These are phyloP conservation scores for Tricladium varicosporioides DNA, from an alignment of 2,329 filamentous ascomycete genomes.

Conservation along the genomic window DNA sequence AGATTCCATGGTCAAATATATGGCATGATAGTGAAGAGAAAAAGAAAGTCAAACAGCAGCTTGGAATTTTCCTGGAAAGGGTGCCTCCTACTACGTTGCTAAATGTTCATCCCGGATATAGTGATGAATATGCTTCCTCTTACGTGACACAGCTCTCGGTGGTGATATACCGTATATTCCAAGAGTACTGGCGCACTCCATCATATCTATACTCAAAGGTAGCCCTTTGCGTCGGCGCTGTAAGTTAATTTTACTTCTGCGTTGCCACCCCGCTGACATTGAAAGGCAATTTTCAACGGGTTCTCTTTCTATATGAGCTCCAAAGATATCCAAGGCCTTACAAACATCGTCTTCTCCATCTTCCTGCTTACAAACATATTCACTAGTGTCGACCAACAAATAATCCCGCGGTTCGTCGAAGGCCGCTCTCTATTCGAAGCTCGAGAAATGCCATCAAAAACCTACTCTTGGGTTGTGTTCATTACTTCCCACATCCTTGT, in stretches of 20 bases:
- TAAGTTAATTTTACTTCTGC: constrained; percentile 67
- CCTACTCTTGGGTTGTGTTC: constrained; percentile 29
- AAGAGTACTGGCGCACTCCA: constrained; percentile 66
- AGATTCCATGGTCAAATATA: too few relatives aligned
- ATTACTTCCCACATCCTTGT: constrained; percentile 55
- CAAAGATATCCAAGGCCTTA: background rate
- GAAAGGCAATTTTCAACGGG: constrained; percentile 71
- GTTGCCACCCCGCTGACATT: constrained; percentile 49
- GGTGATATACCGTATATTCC: background rate
- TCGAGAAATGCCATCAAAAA: constrained; percentile 11
- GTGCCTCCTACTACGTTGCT: too few relatives aligned
- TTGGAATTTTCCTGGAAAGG: too few relatives aligned
- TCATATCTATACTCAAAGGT: constrained; percentile 71
- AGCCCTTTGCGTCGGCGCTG: constrained; percentile 73
- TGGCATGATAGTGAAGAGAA: too few relatives aligned
- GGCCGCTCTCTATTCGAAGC: constrained; percentile 50
- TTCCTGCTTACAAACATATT: constrained; percentile 41
- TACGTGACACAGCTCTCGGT: background rate
- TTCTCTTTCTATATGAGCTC: constrained; percentile 53
- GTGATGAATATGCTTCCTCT: background rate
- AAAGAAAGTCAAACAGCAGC: too few relatives aligned
- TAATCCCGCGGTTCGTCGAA: constrained; percentile 64
- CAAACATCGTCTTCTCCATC: constrained; percentile 65
- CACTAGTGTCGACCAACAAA: constrained; percentile 50
- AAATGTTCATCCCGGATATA: too few relatives aligned